phyloP scores from a whole-genome alignment of 495 filamentous ascomycete species.

The Penicillium subrubescens region DNA sequence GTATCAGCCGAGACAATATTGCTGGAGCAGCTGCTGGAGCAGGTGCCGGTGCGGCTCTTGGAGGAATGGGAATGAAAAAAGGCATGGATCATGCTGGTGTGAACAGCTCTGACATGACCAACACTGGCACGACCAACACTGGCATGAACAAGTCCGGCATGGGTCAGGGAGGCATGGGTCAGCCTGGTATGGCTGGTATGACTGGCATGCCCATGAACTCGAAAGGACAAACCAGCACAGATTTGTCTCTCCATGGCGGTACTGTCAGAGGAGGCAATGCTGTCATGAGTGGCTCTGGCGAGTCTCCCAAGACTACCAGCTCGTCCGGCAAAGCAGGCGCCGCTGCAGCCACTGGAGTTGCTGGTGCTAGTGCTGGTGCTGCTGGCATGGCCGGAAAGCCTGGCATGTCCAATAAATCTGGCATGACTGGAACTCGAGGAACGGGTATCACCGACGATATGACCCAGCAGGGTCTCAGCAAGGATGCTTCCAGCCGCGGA shows the following conservation, averaged over 20 bases:
- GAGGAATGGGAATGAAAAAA: background rate
- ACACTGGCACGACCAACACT: background rate
- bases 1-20: background rate
- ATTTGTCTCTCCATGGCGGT: background rate
- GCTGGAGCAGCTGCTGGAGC: background rate
- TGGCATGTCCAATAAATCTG: background rate
- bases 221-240: background rate
- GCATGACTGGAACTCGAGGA: constrained; percentile 1
- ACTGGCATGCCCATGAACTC: background rate
- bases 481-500: background rate
- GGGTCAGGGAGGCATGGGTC: background rate
- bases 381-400: background rate
- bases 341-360: background rate
- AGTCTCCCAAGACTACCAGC: background rate
- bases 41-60: background rate
- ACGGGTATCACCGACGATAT: constrained; percentile 7
- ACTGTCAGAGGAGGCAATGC: constrained; percentile 6
- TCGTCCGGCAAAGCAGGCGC: background rate
- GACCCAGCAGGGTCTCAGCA: background rate
- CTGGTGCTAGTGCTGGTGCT: background rate
- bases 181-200: background rate
- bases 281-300: constrained; percentile 4
- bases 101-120: background rate
- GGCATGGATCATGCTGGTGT: background rate
- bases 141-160: background rate